Evolutionary conservation across 805 yeast genomes (phyloP).

Genomic region (Wickerhamiella shivajii): DNA sequence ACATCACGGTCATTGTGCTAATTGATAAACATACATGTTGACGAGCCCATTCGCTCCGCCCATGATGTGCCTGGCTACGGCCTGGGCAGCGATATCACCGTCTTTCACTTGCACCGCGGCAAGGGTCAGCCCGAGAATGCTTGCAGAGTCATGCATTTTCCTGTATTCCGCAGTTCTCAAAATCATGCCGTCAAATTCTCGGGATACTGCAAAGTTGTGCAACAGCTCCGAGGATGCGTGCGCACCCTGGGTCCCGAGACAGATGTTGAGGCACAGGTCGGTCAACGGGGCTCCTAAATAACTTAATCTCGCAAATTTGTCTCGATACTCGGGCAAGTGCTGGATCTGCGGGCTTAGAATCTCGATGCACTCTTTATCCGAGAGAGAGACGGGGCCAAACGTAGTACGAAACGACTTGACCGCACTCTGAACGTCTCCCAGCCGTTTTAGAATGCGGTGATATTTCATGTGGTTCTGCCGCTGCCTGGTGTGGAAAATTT

Average conservation of each 20-base stretch:
- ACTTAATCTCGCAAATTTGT: conserved; percentile 11
- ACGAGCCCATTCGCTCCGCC: conserved; percentile 6
- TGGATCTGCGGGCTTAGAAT: conserved; percentile 15
- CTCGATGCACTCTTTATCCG: conserved; percentile 9
- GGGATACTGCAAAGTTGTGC: conserved; percentile 8
- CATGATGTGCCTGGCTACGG: conserved; percentile 1
- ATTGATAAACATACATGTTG: conserved; percentile 4
- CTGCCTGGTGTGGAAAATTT: neutral
- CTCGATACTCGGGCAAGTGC: conserved; percentile 7
- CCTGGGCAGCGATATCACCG: conserved; percentile 1
- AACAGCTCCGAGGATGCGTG: conserved; percentile 9
- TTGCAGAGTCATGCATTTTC: neutral
- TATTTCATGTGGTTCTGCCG: neutral
- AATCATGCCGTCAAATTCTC: conserved; percentile 6
- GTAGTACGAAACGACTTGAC: conserved; percentile 1
- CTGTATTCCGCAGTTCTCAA: neutral
- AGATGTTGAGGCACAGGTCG: conserved; percentile 12
- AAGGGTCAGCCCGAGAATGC: neutral
- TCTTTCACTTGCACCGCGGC: conserved; percentile 4
- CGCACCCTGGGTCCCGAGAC: conserved; percentile 17
- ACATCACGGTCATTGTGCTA: no score
- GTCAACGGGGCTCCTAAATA: conserved; percentile 10
- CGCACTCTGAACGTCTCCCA: neutral
- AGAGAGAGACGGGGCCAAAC: conserved; percentile 11
- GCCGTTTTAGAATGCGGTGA: neutral